Evolutionary conservation across 2,329 filamentous ascomycete genomes (phyloP).

Genomic region (Colletotrichum liriopes): DNA sequence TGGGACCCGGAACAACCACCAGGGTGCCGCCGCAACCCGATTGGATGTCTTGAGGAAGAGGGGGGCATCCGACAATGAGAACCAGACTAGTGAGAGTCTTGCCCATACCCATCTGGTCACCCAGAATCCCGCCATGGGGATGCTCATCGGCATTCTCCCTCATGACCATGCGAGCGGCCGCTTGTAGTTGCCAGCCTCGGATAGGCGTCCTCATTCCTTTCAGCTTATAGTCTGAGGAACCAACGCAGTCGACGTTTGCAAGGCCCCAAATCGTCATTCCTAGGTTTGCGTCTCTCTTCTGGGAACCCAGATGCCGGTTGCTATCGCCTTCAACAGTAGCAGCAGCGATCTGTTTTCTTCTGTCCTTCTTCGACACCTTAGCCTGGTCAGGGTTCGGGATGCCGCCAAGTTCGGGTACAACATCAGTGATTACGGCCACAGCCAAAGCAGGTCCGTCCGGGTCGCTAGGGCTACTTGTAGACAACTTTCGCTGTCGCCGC

Average conservation of each 20-base stretch:
- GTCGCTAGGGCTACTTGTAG: too few species aligned
- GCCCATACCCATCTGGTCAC: conserved; percentile 76
- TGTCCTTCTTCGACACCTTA: not conserved
- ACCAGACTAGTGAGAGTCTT: conserved; percentile 70
- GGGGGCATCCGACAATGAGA: conserved; percentile 56
- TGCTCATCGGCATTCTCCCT: conserved; percentile 58
- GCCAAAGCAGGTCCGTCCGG: not conserved
- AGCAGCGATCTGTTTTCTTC: not conserved
- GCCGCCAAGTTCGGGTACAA: not conserved
- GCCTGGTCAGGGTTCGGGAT: not conserved
- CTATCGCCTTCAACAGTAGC: not conserved
- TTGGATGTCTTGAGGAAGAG: conserved; percentile 53
- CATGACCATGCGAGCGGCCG: conserved; percentile 66
- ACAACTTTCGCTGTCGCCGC: not conserved
- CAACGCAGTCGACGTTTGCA: not conserved
- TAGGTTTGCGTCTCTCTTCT: not conserved
- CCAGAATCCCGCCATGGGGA: conserved; percentile 70
- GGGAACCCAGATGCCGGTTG: not conserved
- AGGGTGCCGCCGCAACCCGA: conserved; percentile 56
- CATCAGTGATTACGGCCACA: too few species aligned
- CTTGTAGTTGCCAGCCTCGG: not conserved
- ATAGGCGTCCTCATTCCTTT: not conserved
- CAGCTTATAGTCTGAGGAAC: not conserved
- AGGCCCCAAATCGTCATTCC: not conserved
- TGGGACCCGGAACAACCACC: conserved; percentile 50